Base-by-base conservation (phyloP, 306 rosid species). In the Citrullus colocynthis region DNA sequence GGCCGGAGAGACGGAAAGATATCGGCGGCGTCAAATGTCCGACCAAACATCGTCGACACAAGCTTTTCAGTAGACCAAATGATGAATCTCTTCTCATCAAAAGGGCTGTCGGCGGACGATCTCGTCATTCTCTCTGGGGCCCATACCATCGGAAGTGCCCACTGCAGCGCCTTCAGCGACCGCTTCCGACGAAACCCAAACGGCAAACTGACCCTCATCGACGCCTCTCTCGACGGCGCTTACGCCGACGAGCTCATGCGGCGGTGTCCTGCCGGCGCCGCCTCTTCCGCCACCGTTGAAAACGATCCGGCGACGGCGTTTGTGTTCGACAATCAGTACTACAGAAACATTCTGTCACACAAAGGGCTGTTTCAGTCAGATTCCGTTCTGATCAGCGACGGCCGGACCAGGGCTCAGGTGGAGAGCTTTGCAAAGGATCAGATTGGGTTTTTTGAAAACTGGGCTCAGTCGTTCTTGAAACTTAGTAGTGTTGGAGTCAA, bases 61-160 rank as follows among this genome's bases (percentile, higher is more conserved):
- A 85, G 90, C 82, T 93, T 93, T 80, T 84, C 98, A 20, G 85
- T 89, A 80, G 84, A 88, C 84, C 97, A 88, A 80, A 93, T 93
- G 97, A 41, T 79, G 48, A 79, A 79, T 61, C 91, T 90, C 74
- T 91, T 93, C 79, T 48, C 88, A 52, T 81, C 84, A 18, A 93
- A 93, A 87, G 98, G 98, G 18, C 81, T 93, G 84, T 83, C 98
- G 59, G 74, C 88, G 71, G 88, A 85, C 70, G 97, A 93, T 85
- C 97, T 93, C 63, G 97, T 89, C 14, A 79, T 84, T 32, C 97
- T 93, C 39, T 91, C 98, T 59, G 97, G 98, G 87, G 94, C 97
- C 72, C 97, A 93, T 82, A 93, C 97, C 11, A 88, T 93, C 70
- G 97, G 98, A 79, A 32, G 79, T 42, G 88, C 97, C 60, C 94